Conservation (phyloP, 345 rosid genomes). For the Eucalyptus tenuipes region DNA sequence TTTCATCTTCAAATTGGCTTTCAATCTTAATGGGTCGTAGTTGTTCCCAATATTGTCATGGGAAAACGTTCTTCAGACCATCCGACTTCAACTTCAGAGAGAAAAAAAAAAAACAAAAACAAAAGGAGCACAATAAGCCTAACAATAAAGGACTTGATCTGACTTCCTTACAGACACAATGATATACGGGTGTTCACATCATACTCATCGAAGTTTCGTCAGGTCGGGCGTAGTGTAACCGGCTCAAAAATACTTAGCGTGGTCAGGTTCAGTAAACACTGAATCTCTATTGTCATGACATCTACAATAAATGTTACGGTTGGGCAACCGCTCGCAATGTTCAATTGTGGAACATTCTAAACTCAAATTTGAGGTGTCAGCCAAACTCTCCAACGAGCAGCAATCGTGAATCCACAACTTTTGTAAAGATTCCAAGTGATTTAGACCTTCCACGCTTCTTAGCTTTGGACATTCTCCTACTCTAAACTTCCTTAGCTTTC, state of each 20-base stretch:
- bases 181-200: background rate
- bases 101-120: background rate
- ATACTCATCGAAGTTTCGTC: background rate
- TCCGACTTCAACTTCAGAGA: no score
- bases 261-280: accelerated
- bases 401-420: background rate
- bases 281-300: background rate
- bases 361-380: background rate
- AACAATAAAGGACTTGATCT: background rate
- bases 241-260: accelerated
- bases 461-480: background rate
- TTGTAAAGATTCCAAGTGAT: background rate
- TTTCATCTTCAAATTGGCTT: background rate
- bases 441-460: background rate
- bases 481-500: background rate
- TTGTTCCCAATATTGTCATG: background rate
- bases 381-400: background rate
- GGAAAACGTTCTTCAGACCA: background rate
- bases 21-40: background rate
- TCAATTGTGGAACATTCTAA: background rate
- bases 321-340: background rate
- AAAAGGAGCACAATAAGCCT: background rate
- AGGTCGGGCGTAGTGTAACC: background rate
- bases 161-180: background rate
- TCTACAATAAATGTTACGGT: background rate